Conservation (phyloP, 2,329 filamentous ascomycete genomes). For the Aspergillus bombycis region DNA sequence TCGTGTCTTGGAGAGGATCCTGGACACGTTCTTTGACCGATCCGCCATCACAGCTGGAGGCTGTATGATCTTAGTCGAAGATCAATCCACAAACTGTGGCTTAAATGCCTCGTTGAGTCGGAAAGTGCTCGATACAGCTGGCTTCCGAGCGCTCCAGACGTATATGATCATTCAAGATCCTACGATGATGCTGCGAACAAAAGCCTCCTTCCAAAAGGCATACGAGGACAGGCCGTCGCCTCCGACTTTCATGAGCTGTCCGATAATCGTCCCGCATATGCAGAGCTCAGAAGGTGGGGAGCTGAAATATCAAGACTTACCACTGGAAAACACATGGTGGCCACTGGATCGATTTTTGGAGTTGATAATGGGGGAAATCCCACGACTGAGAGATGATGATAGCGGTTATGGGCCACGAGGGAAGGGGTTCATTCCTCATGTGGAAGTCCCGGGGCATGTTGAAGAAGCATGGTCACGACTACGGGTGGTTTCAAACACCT, state of each 20-base stretch:
- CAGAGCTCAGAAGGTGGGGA: neutral
- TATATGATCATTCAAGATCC: conserved; percentile 50
- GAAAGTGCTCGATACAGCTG: conserved; percentile 37
- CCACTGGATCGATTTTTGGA: conserved; percentile 43
- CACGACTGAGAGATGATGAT: conserved; percentile 47
- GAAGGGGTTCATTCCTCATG: conserved; percentile 48
- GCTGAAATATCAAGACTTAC: conserved; percentile 14
- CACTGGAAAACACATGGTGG: conserved; percentile 37
- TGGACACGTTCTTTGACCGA: conserved; percentile 38
- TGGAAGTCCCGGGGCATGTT: conserved; percentile 44
- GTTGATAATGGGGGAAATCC: conserved; percentile 49
- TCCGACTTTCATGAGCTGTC: conserved; percentile 30
- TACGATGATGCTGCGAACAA: conserved; percentile 49
- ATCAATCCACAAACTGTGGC: conserved; percentile 52
- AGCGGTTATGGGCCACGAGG: conserved; percentile 50
- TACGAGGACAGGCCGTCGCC: conserved; percentile 29
- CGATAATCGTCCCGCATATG: conserved; percentile 24
- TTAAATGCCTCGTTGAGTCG: conserved; percentile 46
- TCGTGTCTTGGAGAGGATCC: conserved; percentile 41
- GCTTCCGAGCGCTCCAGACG: conserved; percentile 25
- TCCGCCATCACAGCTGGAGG: conserved; percentile 28
- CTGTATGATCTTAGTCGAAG: conserved; percentile 45
- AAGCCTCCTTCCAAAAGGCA: conserved; percentile 45
- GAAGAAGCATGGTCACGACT: conserved; percentile 33
- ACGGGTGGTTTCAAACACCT: neutral